phyloP scores from a whole-genome alignment of 2,329 filamentous ascomycete genomes.

The Teratosphaeria pseudoeucalypti region DNA sequence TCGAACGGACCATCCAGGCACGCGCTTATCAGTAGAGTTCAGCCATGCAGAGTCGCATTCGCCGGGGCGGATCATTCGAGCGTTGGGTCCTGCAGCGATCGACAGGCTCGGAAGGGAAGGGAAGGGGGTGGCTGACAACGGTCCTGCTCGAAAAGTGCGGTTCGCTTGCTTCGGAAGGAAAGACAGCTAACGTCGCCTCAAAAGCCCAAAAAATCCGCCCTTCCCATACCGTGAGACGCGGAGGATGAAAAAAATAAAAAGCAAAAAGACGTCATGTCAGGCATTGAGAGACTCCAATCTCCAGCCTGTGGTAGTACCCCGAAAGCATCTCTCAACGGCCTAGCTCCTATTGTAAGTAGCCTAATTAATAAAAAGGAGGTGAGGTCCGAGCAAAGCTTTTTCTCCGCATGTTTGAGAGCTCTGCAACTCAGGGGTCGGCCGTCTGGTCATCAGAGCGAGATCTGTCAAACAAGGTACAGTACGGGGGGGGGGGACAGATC shows the following conservation, averaged over 20 bases:
- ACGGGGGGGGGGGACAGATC: not conserved
- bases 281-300: not conserved
- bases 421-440: not conserved
- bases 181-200: not conserved
- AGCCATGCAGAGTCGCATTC: not conserved
- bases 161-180: not conserved
- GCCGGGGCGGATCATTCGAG: not conserved
- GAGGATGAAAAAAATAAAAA: not conserved
- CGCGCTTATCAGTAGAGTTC: not conserved
- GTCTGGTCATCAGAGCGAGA: not conserved
- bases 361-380: not conserved
- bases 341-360: too few relatives aligned
- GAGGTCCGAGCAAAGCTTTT: not conserved
- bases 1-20: not conserved
- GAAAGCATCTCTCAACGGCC: not conserved
- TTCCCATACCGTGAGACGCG: too few relatives aligned
- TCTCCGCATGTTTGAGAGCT: not conserved
- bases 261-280: not conserved
- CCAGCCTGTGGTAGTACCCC: not conserved
- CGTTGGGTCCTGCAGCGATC: not conserved
- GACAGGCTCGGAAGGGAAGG: not conserved
- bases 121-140: not conserved
- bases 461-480: not conserved
- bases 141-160: not conserved
- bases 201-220: not conserved